Evolutionary conservation across 805 yeast genomes (phyloP).

Genomic region (Pichia scutulata): DNA sequence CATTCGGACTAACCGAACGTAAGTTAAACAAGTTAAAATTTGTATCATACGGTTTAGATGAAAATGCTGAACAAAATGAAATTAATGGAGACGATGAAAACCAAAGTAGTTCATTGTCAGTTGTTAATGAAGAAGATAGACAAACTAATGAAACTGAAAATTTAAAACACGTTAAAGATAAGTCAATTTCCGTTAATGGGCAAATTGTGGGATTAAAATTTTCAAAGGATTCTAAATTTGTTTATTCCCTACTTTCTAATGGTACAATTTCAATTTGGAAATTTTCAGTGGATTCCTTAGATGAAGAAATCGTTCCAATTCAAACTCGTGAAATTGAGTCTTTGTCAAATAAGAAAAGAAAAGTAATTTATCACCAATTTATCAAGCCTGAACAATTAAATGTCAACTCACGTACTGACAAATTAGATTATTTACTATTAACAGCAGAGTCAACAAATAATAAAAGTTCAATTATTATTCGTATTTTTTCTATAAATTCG

Average conservation of each 20-base stretch:
- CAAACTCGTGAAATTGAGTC: constrained; percentile 8
- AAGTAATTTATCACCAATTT: constrained; percentile 20
- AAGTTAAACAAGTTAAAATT: constrained; percentile 24
- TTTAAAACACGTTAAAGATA: constrained; percentile 28
- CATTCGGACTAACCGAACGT: constrained; percentile 30
- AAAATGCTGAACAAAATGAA: constrained; percentile 20
- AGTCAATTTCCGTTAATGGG: constrained; percentile 21
- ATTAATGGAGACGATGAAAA: constrained; percentile 20
- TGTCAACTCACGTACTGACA: constrained; percentile 16
- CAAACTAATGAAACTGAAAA: constrained; percentile 26
- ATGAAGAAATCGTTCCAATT: constrained; percentile 8
- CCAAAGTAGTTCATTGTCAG: constrained; percentile 18
- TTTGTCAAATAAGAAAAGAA: constrained; percentile 7
- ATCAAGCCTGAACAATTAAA: constrained; percentile 21
- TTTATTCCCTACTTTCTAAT: constrained; percentile 26
- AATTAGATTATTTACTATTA: constrained; percentile 17
- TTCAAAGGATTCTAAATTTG: constrained; percentile 20
- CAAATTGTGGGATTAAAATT: constrained; percentile 23
- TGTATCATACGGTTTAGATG: constrained; percentile 19
- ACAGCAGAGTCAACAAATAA: constrained; percentile 16
- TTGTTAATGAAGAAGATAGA: constrained; percentile 25
- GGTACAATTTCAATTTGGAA: constrained; percentile 26
- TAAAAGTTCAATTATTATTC: constrained; percentile 17
- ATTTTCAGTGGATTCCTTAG: constrained; percentile 13
- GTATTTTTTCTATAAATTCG: constrained; percentile 21